phyloP scores from a whole-genome alignment of 1,139 yeast genomes.

The Yamadazyma diospyri region DNA sequence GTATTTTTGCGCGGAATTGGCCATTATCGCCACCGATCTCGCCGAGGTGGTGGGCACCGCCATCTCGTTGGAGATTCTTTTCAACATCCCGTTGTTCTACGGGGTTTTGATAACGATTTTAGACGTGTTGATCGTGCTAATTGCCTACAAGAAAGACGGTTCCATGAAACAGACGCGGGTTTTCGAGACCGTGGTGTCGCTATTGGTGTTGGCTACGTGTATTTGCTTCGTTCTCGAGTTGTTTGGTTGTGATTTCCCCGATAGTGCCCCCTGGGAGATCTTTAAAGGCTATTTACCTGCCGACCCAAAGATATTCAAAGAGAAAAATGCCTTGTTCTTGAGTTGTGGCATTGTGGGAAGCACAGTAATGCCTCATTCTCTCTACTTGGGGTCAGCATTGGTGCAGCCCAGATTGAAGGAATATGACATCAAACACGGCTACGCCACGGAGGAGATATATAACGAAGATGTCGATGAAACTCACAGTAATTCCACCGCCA shows the following conservation, averaged over 20 bases:
- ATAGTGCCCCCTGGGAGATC: slow-evolving; percentile 32
- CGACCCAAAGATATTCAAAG: slow-evolving; percentile 42
- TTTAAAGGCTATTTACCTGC: slow-evolving; percentile 62
- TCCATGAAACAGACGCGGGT: slow-evolving; percentile 59
- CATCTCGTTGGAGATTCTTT: slow-evolving; percentile 64
- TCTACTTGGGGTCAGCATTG: slow-evolving; percentile 70
- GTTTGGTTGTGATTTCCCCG: slow-evolving; percentile 45
- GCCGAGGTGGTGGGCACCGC: slow-evolving; percentile 86
- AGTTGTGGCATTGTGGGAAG: slow-evolving; percentile 77
- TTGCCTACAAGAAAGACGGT: slow-evolving; percentile 74
- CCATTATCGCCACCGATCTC: slow-evolving; percentile 75
- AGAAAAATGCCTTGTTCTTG: slow-evolving; percentile 59
- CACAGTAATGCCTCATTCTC: slow-evolving; percentile 81
- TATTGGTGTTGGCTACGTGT: slow-evolving; percentile 62
- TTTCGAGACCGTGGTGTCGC: slow-evolving; percentile 64
- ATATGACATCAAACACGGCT: slow-evolving; percentile 51
- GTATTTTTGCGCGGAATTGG: slow-evolving; percentile 66
- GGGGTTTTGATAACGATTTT: slow-evolving; percentile 69
- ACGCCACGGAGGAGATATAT: slow-evolving; percentile 14
- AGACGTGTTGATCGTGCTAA: slow-evolving; percentile 65
- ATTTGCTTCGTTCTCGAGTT: slow-evolving; percentile 61
- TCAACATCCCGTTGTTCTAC: slow-evolving; percentile 59
- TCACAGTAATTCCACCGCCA: slow-evolving; percentile 6
- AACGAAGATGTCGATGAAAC: slow-evolving; percentile 1
- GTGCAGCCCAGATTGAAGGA: slow-evolving; percentile 73